Base-by-base conservation (phyloP, 2,329 filamentous ascomycete species). In the Juglanconis sp. region DNA sequence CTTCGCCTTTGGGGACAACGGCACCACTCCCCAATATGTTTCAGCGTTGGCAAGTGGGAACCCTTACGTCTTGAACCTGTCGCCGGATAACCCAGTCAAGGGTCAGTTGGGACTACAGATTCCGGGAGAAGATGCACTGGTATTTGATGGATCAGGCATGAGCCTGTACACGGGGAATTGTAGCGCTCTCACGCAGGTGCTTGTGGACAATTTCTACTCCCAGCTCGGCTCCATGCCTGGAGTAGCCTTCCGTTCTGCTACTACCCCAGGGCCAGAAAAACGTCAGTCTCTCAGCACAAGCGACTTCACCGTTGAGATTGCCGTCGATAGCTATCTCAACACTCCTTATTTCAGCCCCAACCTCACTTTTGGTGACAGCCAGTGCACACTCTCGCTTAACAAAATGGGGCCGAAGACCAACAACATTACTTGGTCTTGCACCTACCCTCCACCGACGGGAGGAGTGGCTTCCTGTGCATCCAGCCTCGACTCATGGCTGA, bases 1-100 rank as follows among this genome's bases (percentile, higher is more conserved):
- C 35, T 59, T 69, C 51, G 65, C 67, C n/a, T 51, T 65, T n/a
- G 61, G 59, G 6, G 58, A 67, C n/a, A 66, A 68, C 38, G 64
- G 56, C 17, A 68, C 66, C 30, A 58, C 60, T 8, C 67, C 65
- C n/a, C 59, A 64, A 24, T 69, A 69, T 47, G 49, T 69, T 5
- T 65, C 60, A 1, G 63, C 65, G 3, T 13, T 66, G 30, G 61
- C 66, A 8, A 56, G 62, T 34, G 67, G 66, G 3, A 61, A 52
- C 35, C 63, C 61, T 1, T 60, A 61, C 35, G 34, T 67, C 7
- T 60, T 69, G 2, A 65, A 68, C 32, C 11, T 67, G 1, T 69
- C 66, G 1, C 49, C 64, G 36, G 58, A 64, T 17, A 58, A 65
- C 13, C 60, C 65, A 1, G 53, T 63, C 8, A 64, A 59, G 11